Conservation (phyloP, 345 rosid genomes). For the Camelina laxa region DNA sequence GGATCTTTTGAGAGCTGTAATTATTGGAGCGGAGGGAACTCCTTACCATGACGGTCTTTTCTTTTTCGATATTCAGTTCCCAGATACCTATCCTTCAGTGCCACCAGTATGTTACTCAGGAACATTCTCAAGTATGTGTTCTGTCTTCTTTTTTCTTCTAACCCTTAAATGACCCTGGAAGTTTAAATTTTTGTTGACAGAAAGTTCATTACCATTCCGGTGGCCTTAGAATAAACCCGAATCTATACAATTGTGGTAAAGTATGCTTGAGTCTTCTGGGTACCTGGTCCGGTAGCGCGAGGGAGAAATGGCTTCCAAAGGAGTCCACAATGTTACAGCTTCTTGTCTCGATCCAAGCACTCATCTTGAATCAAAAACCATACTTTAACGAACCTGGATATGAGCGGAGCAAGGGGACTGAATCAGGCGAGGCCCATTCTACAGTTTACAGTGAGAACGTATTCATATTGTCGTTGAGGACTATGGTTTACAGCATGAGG, state of each 20-base stretch:
- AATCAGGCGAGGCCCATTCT: conserved; percentile 58
- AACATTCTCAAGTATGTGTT: conserved; percentile 17
- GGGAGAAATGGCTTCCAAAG: conserved; percentile 89
- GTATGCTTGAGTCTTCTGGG: conserved; percentile 96
- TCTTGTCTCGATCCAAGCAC: conserved; percentile 91
- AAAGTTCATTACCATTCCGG: conserved; percentile 75
- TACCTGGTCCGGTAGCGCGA: conserved; percentile 47
- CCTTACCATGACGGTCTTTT: conserved; percentile 98
- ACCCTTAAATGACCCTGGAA: neutral
- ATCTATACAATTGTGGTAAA: conserved; percentile 71
- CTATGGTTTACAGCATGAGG: conserved; percentile 74
- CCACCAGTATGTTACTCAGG: conserved; percentile 73
- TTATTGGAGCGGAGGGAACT: conserved; percentile 92
- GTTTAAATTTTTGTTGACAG: conserved; percentile 49
- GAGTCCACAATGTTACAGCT: conserved; percentile 86
- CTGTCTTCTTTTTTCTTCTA: neutral
- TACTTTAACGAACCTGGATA: conserved; percentile 92
- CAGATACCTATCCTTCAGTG: conserved; percentile 63
- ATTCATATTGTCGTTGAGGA: conserved; percentile 65
- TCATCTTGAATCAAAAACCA: conserved; percentile 90
- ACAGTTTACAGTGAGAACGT: conserved; percentile 65
- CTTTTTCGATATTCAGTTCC: conserved; percentile 87
- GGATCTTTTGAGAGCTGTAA: conserved; percentile 94
- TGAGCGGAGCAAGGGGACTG: conserved; percentile 49
- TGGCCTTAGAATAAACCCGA: conserved; percentile 89